Conservation (phyloP, 768 basidiomycete genomes). For the Piloderma croceum region DNA sequence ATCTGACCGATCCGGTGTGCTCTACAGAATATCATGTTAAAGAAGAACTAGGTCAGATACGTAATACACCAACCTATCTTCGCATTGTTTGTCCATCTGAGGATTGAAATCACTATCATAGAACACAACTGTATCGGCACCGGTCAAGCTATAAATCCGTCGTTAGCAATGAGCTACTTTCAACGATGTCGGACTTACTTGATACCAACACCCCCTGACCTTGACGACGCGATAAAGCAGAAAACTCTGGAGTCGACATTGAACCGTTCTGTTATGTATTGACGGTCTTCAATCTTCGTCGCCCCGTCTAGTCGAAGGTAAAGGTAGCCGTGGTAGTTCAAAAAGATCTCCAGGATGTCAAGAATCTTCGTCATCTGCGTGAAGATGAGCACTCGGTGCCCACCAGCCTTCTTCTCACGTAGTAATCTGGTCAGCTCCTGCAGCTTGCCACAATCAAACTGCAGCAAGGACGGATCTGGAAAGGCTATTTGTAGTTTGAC, state of each 20-base stretch:
- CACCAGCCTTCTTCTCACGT: slow-evolving; percentile 77
- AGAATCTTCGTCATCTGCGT: slow-evolving; percentile 95
- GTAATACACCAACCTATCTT: slow-evolving; percentile 62
- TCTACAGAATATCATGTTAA: slow-evolving; percentile 31
- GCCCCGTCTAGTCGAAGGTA: slow-evolving; percentile 93
- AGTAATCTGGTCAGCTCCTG: slow-evolving; percentile 78
- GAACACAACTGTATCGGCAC: slow-evolving; percentile 94
- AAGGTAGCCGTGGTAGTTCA: slow-evolving; percentile 88
- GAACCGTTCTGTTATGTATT: slow-evolving; percentile 84
- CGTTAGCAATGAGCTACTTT: slow-evolving; percentile 4
- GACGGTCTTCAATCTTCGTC: slow-evolving; percentile 91
- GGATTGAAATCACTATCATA: slow-evolving; percentile 98
- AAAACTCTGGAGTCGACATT: slow-evolving; percentile 73
- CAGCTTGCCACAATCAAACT: slow-evolving; percentile 95
- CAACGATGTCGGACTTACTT: slow-evolving; percentile 51
- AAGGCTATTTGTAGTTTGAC: slow-evolving; percentile 92
- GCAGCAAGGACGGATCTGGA: slow-evolving; percentile 81
- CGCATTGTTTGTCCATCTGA: slow-evolving; percentile 96
- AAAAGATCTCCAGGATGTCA: slow-evolving; percentile 89
- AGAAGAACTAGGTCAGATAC: not conserved
- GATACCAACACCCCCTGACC: slow-evolving; percentile 86
- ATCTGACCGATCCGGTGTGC: slow-evolving; percentile 99
- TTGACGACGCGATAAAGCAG: slow-evolving; percentile 85
- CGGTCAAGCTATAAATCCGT: slow-evolving; percentile 62
- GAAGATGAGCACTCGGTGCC: slow-evolving; percentile 90